Percentiles rank a stretch among this genome's conserved stretches.
Conservation (phyloP, 805 yeast species). For the Wickerhamomyces queroliae region DNA sequence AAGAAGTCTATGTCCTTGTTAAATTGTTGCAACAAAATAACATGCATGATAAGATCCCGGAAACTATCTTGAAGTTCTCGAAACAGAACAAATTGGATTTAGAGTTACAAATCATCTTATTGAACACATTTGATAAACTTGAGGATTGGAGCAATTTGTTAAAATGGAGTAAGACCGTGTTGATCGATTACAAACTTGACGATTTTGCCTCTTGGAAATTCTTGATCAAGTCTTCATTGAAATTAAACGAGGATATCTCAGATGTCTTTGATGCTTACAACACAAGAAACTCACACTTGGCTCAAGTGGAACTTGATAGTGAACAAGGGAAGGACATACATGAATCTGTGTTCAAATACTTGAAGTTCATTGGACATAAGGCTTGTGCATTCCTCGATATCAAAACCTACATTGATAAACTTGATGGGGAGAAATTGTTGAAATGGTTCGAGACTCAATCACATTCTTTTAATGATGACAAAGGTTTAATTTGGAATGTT, state of each 20-base stretch:
- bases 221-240: slow-evolving; percentile 38
- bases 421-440: slow-evolving; percentile 11
- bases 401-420: slow-evolving; percentile 22
- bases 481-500: slow-evolving; percentile 26
- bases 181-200: slow-evolving; percentile 49
- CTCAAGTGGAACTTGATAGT: slow-evolving; percentile 40
- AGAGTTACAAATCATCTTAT: slow-evolving; percentile 51
- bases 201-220: slow-evolving; percentile 75
- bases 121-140: slow-evolving; percentile 38
- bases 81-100: slow-evolving; percentile 39
- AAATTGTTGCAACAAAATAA: slow-evolving; percentile 37
- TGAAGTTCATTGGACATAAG: slow-evolving; percentile 43
- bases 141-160: slow-evolving; percentile 40
- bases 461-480: slow-evolving; percentile 10
- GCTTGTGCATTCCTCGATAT: slow-evolving; percentile 64
- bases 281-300: slow-evolving; percentile 54
- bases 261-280: slow-evolving; percentile 25
- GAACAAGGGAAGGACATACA: slow-evolving; percentile 14
- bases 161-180: slow-evolving; percentile 31
- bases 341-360: slow-evolving; percentile 28
- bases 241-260: slow-evolving; percentile 30
- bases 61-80: slow-evolving; percentile 27
- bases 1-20: slow-evolving; percentile 60
- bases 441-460: slow-evolving; percentile 20
- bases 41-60: slow-evolving; percentile 30